Percentiles rank a stretch among this genome's conserved stretches.
Conservation (phyloP, 257 asterid genomes). For the Petunia axillaris region DNA sequence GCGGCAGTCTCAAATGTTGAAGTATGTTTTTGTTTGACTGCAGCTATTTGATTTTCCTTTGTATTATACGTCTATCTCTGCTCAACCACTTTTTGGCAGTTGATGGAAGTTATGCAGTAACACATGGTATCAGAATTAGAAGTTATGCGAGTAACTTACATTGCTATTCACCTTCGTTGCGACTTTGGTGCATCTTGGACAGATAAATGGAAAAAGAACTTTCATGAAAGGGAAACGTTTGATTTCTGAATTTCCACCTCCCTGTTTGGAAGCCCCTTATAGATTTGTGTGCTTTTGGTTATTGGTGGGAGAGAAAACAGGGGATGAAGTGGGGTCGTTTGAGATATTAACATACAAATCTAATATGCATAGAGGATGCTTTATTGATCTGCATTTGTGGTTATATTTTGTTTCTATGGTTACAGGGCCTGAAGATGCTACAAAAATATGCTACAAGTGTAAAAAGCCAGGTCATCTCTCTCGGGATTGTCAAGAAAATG, state of each 20-base stretch:
- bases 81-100: not conserved
- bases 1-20: not conserved
- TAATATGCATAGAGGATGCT: not conserved
- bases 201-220: slow-evolving; percentile 15
- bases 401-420: slow-evolving; percentile 17
- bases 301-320: slow-evolving; percentile 11
- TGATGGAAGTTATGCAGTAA: slow-evolving; percentile 21
- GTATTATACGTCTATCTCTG: not conserved
- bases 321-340: not conserved
- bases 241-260: not conserved
- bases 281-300: slow-evolving; percentile 12
- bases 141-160: not conserved
- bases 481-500: slow-evolving; percentile 81
- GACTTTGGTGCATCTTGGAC: not conserved
- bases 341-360: not conserved
- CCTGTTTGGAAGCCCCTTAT: not conserved
- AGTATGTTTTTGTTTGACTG: slow-evolving; percentile 6
- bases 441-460: slow-evolving; percentile 87
- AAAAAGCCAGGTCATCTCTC: slow-evolving; percentile 83
- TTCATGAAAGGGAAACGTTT: not conserved
- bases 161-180: not conserved
- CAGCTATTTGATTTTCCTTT: not conserved
- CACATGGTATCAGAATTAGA: not conserved
- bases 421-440: slow-evolving; percentile 60
- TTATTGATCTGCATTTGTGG: slow-evolving; percentile 8